phyloP scores from a whole-genome alignment of 345 rosid species.

The Lepidium africanum region DNA sequence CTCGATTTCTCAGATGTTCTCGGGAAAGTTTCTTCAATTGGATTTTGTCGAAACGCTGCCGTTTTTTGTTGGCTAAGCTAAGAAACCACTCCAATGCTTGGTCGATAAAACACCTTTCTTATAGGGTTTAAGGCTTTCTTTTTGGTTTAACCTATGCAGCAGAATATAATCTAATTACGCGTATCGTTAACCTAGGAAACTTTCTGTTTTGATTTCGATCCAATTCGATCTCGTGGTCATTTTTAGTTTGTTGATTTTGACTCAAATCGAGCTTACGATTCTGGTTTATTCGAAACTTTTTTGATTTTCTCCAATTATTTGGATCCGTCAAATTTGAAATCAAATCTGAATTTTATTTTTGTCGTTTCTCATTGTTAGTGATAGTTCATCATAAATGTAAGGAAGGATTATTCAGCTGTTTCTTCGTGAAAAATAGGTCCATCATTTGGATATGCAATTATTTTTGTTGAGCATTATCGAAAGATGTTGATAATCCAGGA shows the following conservation, averaged over 20 bases:
- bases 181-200: neutral
- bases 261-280: neutral
- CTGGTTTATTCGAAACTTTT: neutral
- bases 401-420: slow-evolving; percentile 15
- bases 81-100: neutral
- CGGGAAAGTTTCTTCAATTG: neutral
- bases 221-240: neutral
- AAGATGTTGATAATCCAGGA: neutral
- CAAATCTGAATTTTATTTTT: slow-evolving; percentile 9
- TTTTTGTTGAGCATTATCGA: slow-evolving; percentile 1
- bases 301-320: neutral
- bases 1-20: neutral
- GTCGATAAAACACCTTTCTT: neutral
- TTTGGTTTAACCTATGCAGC: neutral
- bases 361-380: slow-evolving; percentile 4
- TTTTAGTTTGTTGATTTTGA: neutral
- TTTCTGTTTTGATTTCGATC: slow-evolving; percentile 7
- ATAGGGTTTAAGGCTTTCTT: neutral
- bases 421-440: slow-evolving; percentile 17
- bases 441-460: neutral
- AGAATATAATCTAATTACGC: neutral
- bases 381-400: slow-evolving; percentile 14
- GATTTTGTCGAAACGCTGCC: slow-evolving; percentile 1
- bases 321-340: slow-evolving; percentile 5
- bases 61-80: neutral